These are phyloP conservation scores for Suillus luteus DNA, from an alignment of 768 basidiomycete genomes.

Conservation along the genomic window DNA sequence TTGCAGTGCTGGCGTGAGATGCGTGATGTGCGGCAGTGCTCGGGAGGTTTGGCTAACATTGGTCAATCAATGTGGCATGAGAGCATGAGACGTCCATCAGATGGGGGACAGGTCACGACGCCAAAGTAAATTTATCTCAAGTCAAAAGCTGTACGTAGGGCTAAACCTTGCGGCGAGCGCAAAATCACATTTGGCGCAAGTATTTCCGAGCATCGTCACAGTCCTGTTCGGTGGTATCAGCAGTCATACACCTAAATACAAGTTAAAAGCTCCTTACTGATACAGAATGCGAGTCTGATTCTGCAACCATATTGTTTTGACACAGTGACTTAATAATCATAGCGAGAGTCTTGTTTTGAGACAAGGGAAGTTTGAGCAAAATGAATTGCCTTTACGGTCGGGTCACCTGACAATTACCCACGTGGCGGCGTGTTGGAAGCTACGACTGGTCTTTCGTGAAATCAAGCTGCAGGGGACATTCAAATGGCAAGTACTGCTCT, in stretches of 20 bases:
- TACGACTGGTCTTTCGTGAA: background rate
- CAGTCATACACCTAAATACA: background rate
- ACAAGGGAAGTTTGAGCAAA: background rate
- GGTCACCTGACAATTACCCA: slow-evolving; percentile 10
- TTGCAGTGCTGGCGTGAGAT: background rate
- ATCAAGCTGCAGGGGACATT: slow-evolving; percentile 10
- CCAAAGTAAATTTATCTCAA: background rate
- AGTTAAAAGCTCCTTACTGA: background rate
- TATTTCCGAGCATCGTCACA: background rate
- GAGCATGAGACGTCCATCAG: background rate
- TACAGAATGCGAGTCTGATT: background rate
- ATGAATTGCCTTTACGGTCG: too few relatives aligned
- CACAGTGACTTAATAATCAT: background rate
- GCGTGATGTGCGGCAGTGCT: background rate
- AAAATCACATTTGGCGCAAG: background rate
- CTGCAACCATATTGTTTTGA: background rate
- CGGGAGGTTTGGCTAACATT: background rate
- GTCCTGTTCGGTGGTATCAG: background rate
- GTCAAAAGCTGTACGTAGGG: background rate
- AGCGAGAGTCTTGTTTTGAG: too few relatives aligned
- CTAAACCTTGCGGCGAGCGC: background rate
- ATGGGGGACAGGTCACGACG: background rate
- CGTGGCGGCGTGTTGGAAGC: slow-evolving; percentile 7
- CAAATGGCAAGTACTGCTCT: slow-evolving; percentile 47
- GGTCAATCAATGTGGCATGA: background rate